Percentiles rank a stretch among this genome's conserved stretches.
These are phyloP conservation scores for Dothideomycetes sp. DNA, from an alignment of 2,329 filamentous ascomycete genomes.

Conservation along the genomic window DNA sequence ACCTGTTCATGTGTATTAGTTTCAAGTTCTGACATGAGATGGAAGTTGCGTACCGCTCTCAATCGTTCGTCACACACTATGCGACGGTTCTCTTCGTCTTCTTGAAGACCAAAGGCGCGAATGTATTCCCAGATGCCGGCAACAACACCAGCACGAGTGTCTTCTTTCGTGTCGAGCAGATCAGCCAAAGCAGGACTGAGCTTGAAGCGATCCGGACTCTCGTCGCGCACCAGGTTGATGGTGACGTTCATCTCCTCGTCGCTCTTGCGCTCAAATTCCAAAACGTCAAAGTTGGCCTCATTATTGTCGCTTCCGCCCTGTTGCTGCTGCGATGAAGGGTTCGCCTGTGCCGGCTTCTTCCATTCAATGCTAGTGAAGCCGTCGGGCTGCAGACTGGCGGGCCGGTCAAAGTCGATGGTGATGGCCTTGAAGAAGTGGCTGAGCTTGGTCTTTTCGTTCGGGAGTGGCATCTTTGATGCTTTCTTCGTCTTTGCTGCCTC, in stretches of 20 bases:
- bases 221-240: constrained; percentile 75
- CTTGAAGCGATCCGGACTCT: constrained; percentile 74
- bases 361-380: constrained; percentile 62
- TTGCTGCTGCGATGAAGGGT: constrained; percentile 34
- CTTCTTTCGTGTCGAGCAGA: constrained; percentile 75
- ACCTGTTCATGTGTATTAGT: constrained; percentile 39
- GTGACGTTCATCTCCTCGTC: constrained; percentile 90
- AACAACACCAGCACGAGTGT: constrained; percentile 75
- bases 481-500: constrained; percentile 23
- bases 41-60: constrained; percentile 49
- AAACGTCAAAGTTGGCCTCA: constrained; percentile 73
- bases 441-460: constrained; percentile 33
- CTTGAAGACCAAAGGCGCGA: constrained; percentile 71
- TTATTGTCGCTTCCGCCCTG: constrained; percentile 33
- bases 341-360: constrained; percentile 55
- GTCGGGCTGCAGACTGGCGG: constrained; percentile 54
- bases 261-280: constrained; percentile 82
- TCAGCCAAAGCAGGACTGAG: constrained; percentile 71
- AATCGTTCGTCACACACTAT: constrained; percentile 83
- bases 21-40: constrained; percentile 1
- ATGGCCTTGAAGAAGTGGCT: constrained; percentile 78
- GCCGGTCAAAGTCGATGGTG: constrained; percentile 49
- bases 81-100: constrained; percentile 87
- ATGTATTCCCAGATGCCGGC: constrained; percentile 96
- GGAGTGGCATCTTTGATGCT: constrained; percentile 14